phyloP scores from a whole-genome alignment of 2,329 filamentous ascomycete genomes.

The Neonectria coccinea region DNA sequence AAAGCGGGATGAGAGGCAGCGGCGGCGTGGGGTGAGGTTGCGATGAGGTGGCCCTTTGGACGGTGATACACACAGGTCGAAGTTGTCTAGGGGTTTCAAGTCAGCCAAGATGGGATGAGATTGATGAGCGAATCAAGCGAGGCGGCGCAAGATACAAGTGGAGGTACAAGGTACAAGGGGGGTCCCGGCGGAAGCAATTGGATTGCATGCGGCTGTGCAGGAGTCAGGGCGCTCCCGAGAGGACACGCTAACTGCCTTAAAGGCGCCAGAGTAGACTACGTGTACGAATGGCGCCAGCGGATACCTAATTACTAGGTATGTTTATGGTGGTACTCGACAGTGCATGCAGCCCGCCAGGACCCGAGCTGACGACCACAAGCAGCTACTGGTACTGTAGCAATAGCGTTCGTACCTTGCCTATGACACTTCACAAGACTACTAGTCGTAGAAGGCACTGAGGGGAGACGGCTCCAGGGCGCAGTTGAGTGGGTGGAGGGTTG shows the following conservation, averaged over 20 bases:
- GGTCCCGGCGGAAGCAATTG: background rate
- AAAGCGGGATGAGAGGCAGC: background rate
- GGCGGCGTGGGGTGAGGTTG: constrained; percentile 3
- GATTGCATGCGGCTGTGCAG: constrained; percentile 16
- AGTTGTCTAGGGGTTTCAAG: constrained; percentile 6
- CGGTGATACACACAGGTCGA: constrained; percentile 5
- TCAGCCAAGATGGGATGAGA: background rate
- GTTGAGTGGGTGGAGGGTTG: background rate
- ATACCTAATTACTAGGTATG: too few species aligned
- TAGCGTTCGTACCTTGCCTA: background rate
- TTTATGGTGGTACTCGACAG: background rate
- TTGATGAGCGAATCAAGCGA: constrained; percentile 5
- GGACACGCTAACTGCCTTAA: constrained; percentile 19
- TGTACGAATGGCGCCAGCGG: too few species aligned
- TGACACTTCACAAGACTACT: too few species aligned
- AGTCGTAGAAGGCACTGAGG: background rate
- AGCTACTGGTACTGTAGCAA: background rate
- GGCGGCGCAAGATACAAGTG: constrained; percentile 6
- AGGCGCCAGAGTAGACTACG: background rate
- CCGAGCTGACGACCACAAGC: background rate
- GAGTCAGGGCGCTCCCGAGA: constrained; percentile 12
- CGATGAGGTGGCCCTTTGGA: constrained; percentile 6
- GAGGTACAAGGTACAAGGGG: constrained; percentile 7
- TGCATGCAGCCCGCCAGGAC: background rate
- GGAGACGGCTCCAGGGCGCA: too few species aligned